phyloP scores from a whole-genome alignment of 1,284 basidiomycete species.

The Moesziomyces aphidis region DNA sequence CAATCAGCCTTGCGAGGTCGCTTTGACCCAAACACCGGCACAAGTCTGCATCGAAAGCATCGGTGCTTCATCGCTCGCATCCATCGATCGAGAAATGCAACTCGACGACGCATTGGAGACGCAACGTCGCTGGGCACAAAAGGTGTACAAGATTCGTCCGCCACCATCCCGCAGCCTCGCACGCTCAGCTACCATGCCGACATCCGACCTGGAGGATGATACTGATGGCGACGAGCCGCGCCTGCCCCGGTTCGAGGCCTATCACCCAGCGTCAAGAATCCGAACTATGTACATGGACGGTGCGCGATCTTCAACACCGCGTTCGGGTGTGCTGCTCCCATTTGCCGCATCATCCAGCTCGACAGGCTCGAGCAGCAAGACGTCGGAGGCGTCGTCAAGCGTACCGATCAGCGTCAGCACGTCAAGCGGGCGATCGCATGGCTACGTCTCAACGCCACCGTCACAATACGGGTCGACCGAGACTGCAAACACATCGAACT shows the following conservation, averaged over 20 bases:
- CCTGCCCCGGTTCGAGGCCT: conserved; percentile 9
- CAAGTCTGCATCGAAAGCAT: conserved; percentile 11
- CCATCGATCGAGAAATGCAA: conserved; percentile 23
- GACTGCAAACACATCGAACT: neutral
- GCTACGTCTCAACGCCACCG: neutral
- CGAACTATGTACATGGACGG: neutral
- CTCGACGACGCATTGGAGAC: conserved; percentile 13
- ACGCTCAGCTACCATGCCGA: neutral
- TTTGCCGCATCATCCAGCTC: neutral
- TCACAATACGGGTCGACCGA: neutral
- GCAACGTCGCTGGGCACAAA: conserved; percentile 22
- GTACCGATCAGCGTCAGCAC: neutral
- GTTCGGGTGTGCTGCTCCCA: conserved; percentile 1
- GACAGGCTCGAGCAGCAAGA: neutral
- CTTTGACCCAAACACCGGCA: neutral
- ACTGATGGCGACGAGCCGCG: conserved; percentile 3
- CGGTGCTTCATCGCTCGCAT: conserved; percentile 8
- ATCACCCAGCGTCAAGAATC: conserved; percentile 14
- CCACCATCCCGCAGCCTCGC: neutral
- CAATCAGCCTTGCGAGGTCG: neutral
- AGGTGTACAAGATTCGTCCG: neutral
- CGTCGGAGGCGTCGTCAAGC: neutral
- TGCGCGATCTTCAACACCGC: neutral
- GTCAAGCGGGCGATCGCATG: neutral
- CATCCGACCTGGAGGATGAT: neutral